Conservation (phyloP, 73 alveolate genomes). For the Paramecium primaurelia region DNA sequence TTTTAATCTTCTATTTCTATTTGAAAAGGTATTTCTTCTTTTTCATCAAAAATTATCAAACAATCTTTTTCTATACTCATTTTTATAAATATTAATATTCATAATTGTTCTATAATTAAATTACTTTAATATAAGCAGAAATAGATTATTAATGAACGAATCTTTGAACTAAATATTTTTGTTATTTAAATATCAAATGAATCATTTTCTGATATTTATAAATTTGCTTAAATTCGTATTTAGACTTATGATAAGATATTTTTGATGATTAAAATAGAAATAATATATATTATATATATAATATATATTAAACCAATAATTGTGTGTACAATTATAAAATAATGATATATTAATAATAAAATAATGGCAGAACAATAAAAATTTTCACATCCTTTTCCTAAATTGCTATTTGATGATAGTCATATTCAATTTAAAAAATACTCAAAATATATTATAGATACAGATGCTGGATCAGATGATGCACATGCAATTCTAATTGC, state of each 20-base stretch:
- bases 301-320: too few relatives aligned
- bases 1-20: neutral
- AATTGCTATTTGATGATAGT: neutral
- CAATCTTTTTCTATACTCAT: neutral
- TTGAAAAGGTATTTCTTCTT: neutral
- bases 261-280: too few relatives aligned
- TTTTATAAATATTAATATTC: neutral
- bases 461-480: conserved; percentile 43
- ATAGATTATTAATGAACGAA: neutral
- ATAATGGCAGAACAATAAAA: neutral
- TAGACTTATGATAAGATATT: too few relatives aligned
- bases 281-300: too few relatives aligned
- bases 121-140: neutral
- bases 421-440: neutral
- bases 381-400: neutral
- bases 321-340: neutral
- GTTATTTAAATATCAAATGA: too few relatives aligned
- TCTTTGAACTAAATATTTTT: too few relatives aligned
- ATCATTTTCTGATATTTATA: too few relatives aligned
- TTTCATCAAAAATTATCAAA: neutral
- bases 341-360: neutral
- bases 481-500: conserved; percentile 42
- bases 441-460: conserved; percentile 21
- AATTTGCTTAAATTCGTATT: too few relatives aligned
- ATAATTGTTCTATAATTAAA: neutral